Evolutionary conservation across 371 early-diverging fungal species (phyloP), one percentile per base, ranked within the genome.

Genomic region (Zancudomyces culisetae): DNA sequence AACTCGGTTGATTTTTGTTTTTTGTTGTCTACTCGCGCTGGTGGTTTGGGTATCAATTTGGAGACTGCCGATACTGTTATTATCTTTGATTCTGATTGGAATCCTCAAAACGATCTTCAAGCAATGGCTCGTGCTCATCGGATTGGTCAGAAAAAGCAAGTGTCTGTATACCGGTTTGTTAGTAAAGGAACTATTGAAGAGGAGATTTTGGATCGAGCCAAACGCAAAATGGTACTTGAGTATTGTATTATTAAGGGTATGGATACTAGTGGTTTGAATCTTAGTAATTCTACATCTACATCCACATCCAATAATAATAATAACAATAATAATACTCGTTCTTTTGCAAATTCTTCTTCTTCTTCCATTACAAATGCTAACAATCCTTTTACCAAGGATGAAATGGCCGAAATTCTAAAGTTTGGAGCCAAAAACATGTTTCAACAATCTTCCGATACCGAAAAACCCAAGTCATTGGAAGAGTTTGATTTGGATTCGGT

Each of bases 111-210:
- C 61, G 98, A 99, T 63, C 66, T 98, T 47, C 98, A 98, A 70
- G 99, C 99, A 35, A 98, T 98, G 95, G 98, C 98, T 2, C 82
- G 99, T 46, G 98, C 96, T 1, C 99, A 99, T 70, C 83, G 99
- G 60, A 87, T 93, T 58, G 99, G 99, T 0, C 99, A 99, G 59
- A 98, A 87, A 60, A 93, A 90, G 54, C 77, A 83, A 15, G 99
- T 99, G 23, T 92, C 90, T 52, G 98, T 99, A 1, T 99, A 98
- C 63, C 81, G 99, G 42, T 87, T 99, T 56, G 87, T 99, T 8
- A 80, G 94, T 29, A 92, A 96, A 60, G 91, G 87, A 43, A 97
- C 98, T 0, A 88, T 99, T 60, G 99, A 99, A 60, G 98, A 98
- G 66, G 89, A 89, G 30, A 90, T 99, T 55, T 74, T 97, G 45